Evolutionary conservation across 1,284 basidiomycete species (phyloP).

Genomic region (Gomphus sp.): DNA sequence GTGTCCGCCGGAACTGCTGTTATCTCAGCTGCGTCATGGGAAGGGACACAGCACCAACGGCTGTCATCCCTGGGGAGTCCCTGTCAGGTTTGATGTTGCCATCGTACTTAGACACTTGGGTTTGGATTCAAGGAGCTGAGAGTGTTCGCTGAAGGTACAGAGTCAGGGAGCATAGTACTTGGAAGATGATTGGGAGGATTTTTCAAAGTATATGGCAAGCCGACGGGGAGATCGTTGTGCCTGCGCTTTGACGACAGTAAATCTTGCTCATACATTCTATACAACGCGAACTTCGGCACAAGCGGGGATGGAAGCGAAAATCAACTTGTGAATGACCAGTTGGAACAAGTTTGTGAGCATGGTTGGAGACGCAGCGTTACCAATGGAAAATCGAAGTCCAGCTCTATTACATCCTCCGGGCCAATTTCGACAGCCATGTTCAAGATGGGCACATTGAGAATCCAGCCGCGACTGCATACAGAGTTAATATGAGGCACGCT

Average conservation of each 20-base stretch:
- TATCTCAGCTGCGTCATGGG: no score
- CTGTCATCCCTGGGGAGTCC: slow-evolving; percentile 7
- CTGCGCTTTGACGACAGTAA: slow-evolving; percentile 3
- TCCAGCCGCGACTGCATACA: neutral
- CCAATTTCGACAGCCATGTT: slow-evolving; percentile 7
- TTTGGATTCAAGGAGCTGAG: neutral
- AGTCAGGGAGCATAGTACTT: slow-evolving; percentile 10
- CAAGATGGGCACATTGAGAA: slow-evolving; percentile 1
- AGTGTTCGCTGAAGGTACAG: slow-evolving; percentile 5
- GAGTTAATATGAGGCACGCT: neutral
- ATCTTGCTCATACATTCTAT: no score
- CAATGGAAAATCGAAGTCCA: neutral
- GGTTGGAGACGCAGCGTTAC: neutral
- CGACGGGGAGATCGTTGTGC: slow-evolving; percentile 1
- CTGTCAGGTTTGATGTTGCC: slow-evolving; percentile 9
- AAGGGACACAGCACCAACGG: neutral
- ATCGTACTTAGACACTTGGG: slow-evolving; percentile 5
- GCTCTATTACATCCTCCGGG: slow-evolving; percentile 9
- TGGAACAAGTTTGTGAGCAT: slow-evolving; percentile 5
- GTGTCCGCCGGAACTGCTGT: no score
- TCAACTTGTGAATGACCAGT: slow-evolving; percentile 3
- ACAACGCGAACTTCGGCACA: no score
- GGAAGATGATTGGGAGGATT: slow-evolving; percentile 4
- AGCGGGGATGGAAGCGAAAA: slow-evolving; percentile 2
- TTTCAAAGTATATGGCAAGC: slow-evolving; percentile 7